A percentile compares a stretch with the other conserved stretches of the same genome.
Evolutionary conservation across 2,329 filamentous ascomycete species (phyloP).

Genomic region (Sarocladium oryzae): DNA sequence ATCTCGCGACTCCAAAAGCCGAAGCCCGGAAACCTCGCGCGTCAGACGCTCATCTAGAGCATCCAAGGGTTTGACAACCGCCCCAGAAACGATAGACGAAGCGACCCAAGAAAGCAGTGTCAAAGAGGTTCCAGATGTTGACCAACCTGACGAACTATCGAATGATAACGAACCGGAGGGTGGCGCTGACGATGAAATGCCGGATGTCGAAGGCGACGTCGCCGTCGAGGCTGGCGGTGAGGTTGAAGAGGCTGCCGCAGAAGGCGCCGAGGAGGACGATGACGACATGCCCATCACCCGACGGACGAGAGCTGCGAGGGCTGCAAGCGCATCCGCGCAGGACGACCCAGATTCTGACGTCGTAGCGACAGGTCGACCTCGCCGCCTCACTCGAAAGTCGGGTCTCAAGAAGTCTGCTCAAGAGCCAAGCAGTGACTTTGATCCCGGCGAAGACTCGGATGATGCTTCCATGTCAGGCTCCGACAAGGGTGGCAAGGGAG

Average conservation of each 20-base stretch:
- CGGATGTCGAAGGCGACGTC: conserved; percentile 14
- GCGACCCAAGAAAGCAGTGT: conserved; percentile 46
- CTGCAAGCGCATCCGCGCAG: conserved; percentile 20
- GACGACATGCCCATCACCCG: conserved; percentile 44
- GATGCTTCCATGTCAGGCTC: conserved; percentile 43
- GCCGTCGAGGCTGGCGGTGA: conserved; percentile 16
- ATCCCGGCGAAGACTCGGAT: conserved; percentile 50
- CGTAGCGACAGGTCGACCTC: conserved; percentile 25
- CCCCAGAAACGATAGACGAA: conserved; percentile 43
- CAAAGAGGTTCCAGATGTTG: conserved; percentile 26
- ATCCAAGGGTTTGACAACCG: conserved; percentile 43
- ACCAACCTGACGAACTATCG: conserved; percentile 31
- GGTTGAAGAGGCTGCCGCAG: conserved; percentile 22
- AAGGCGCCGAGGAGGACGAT: conserved; percentile 37
- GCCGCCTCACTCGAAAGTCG: conserved; percentile 42
- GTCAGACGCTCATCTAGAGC: conserved; percentile 40
- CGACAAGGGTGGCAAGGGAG: conserved; percentile 33
- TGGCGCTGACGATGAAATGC: conserved; percentile 23
- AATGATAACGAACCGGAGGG: conserved; percentile 26
- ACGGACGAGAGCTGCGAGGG: conserved; percentile 34
- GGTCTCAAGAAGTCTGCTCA: conserved; percentile 38
- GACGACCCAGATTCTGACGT: conserved; percentile 23
- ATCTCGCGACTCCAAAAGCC: conserved; percentile 45
- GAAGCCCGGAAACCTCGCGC: conserved; percentile 46
- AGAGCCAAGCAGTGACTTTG: conserved; percentile 55